A percentile compares a stretch with the other conserved stretches of the same genome.
Evolutionary conservation across 2,329 filamentous ascomycete species (phyloP).

Genomic region (Phaeomoniella chlamydospora): DNA sequence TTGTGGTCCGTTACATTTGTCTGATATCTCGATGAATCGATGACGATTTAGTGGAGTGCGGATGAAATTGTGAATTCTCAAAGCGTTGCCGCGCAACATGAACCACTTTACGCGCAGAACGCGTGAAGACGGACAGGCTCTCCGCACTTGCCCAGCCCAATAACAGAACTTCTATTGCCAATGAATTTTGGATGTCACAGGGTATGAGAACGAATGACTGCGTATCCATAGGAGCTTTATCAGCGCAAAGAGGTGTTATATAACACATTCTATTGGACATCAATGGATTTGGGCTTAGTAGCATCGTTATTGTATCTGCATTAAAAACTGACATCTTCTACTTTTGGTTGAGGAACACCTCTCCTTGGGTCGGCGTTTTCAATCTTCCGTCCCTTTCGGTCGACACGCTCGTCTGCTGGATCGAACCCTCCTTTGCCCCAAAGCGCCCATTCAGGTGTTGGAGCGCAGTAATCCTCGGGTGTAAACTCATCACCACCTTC

Average conservation of each 20-base stretch:
- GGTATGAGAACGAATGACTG: background rate
- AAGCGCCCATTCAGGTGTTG: conserved; percentile 84
- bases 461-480: conserved; percentile 82
- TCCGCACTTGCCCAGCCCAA: too few relatives aligned
- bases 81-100: background rate
- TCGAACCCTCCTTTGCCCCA: conserved; percentile 95
- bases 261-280: too few relatives aligned
- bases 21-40: background rate
- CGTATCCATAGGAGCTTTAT: too few relatives aligned
- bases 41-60: background rate
- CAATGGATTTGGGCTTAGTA: too few relatives aligned
- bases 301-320: too few relatives aligned
- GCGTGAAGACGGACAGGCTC: too few relatives aligned
- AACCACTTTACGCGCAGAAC: background rate
- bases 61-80: background rate
- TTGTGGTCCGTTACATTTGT: too few relatives aligned
- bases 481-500: conserved; percentile 63
- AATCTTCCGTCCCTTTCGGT: conserved; percentile 54
- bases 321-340: background rate
- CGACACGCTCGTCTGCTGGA: conserved; percentile 73
- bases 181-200: background rate
- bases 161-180: too few relatives aligned
- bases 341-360: background rate
- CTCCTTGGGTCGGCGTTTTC: conserved; percentile 25
- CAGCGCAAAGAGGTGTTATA: too few relatives aligned